These are phyloP conservation scores for Rubroshorea leprosula DNA, from an alignment of 345 rosid genomes.

Conservation along the genomic window DNA sequence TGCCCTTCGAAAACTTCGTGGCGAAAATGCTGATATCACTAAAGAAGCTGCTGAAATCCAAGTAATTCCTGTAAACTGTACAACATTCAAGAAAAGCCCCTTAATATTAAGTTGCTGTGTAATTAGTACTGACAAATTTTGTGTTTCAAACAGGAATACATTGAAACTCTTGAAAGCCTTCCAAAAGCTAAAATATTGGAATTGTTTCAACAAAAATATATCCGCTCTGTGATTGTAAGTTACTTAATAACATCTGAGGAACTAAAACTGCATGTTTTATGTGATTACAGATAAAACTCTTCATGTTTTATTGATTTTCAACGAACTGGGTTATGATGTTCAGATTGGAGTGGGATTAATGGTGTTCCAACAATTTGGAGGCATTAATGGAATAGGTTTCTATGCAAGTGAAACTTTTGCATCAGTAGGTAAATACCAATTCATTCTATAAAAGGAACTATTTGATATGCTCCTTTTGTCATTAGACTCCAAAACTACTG, in stretches of 20 bases:
- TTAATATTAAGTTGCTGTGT: background rate
- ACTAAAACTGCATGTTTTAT: background rate
- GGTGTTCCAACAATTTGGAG: conserved; percentile 83
- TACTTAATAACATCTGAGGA: background rate
- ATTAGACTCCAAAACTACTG: background rate
- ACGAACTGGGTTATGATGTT: conserved; percentile 1
- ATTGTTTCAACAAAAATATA: conserved; percentile 52
- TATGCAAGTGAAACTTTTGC: conserved; percentile 85
- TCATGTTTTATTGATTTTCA: background rate
- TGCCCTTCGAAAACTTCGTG: conserved; percentile 63
- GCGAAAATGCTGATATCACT: conserved; percentile 55
- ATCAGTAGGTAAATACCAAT: conserved; percentile 52
- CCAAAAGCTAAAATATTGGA: conserved; percentile 61
- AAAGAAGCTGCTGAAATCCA: conserved; percentile 72
- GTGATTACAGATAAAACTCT: background rate
- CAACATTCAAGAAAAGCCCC: background rate
- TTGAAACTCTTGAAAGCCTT: conserved; percentile 51
- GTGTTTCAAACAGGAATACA: conserved; percentile 32
- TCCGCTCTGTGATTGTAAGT: conserved; percentile 66
- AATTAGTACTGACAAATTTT: background rate
- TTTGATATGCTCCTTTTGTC: background rate
- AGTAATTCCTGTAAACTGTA: conserved; percentile 22
- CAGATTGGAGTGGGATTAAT: conserved; percentile 85
- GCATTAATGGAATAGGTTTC: conserved; percentile 77
- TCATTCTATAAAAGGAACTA: background rate